A percentile compares a stretch with the other conserved stretches of the same genome.
These are phyloP conservation scores for Draba incana DNA, from an alignment of 345 rosid genomes.

Conservation along the genomic window DNA sequence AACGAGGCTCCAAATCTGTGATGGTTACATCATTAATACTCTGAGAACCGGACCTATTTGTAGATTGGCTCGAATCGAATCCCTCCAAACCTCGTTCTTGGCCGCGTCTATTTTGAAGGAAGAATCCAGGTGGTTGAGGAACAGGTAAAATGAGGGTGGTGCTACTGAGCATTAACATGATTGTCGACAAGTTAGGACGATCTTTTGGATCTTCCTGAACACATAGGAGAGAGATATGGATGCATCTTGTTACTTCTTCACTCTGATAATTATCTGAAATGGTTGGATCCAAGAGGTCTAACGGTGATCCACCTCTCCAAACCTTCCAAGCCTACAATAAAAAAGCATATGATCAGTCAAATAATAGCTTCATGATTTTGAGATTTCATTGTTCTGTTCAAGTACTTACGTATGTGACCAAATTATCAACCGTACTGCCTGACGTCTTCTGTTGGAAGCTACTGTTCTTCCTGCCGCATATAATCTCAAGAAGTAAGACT, in stretches of 20 bases:
- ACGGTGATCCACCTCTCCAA: background rate
- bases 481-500: conserved; percentile 20
- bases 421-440: too few relatives aligned
- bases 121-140: conserved; percentile 25
- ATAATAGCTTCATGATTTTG: too few relatives aligned
- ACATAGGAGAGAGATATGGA: conserved; percentile 12
- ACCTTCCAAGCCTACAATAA: background rate
- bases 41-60: background rate
- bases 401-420: background rate
- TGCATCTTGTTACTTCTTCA: conserved; percentile 9
- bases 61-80: too few relatives aligned
- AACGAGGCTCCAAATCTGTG: conserved; percentile 31
- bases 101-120: background rate
- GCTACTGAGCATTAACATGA: conserved; percentile 19
- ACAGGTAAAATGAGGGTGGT: conserved; percentile 24
- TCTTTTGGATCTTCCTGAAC: conserved; percentile 10
- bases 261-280: background rate
- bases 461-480: background rate
- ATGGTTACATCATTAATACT: conserved; percentile 15
- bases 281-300: background rate
- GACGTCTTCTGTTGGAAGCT: background rate
- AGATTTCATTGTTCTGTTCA: background rate
- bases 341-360: background rate
- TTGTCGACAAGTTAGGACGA: conserved; percentile 16
- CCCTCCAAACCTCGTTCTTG: background rate